These are phyloP conservation scores for Calonectria leucothoes DNA, from an alignment of 2,329 filamentous ascomycete species.

Conservation along the genomic window DNA sequence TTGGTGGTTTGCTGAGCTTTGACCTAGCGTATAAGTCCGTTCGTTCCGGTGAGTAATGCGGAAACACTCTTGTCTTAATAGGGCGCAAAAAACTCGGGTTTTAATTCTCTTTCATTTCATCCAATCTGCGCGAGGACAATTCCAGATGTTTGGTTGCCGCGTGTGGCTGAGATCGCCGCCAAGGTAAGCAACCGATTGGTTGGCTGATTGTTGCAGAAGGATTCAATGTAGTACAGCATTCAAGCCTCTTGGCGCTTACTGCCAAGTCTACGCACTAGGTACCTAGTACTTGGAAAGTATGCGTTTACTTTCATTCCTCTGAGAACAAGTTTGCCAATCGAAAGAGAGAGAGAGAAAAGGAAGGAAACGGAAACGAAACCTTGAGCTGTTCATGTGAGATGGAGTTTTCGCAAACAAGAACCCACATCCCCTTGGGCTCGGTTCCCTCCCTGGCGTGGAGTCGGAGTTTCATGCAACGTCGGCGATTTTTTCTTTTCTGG, in stretches of 20 bases:
- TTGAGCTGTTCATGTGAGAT: not conserved
- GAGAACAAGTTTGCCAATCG: not conserved
- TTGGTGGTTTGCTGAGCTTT: not conserved
- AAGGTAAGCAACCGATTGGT: not conserved
- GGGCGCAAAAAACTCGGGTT: not conserved
- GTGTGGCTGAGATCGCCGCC: not conserved
- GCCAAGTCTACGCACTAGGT: not conserved
- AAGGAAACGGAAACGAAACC: not conserved
- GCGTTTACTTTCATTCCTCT: not conserved
- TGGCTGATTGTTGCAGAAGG: not conserved
- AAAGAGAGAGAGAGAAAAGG: not conserved
- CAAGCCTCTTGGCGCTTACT: not conserved
- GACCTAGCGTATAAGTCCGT: not conserved
- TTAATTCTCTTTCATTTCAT: not conserved
- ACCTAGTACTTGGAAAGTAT: not conserved
- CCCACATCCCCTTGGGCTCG: not conserved
- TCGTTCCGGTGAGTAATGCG: not conserved
- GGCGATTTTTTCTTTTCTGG: not conserved
- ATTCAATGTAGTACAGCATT: not conserved
- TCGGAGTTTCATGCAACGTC: not conserved
- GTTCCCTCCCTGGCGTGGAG: not conserved
- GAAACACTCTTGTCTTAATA: not conserved
- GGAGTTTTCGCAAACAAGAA: not conserved
- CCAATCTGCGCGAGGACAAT: no score
- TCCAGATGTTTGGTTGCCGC: not conserved